A percentile compares a stretch with the other conserved stretches of the same genome.
Conservation (phyloP, 768 basidiomycete genomes). For the Kondoa subrosea region DNA sequence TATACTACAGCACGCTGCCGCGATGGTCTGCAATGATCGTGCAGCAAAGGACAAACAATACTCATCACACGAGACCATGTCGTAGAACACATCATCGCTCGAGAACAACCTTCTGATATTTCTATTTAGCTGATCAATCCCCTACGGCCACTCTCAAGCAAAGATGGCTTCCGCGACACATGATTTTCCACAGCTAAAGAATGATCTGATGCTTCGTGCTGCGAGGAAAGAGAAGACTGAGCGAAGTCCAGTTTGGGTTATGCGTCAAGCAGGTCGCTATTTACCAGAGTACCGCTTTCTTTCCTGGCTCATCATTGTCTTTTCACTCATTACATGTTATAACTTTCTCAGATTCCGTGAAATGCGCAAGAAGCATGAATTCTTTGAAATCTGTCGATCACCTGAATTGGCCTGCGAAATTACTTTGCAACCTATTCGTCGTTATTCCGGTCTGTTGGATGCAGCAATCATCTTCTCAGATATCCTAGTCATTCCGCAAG, state of each 20-base stretch:
- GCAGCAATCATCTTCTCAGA: constrained; percentile 97
- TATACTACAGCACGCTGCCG: too few relatives aligned
- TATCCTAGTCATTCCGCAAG: constrained; percentile 93
- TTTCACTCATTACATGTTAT: background rate
- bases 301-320: background rate
- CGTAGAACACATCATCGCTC: too few relatives aligned
- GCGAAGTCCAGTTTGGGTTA: constrained; percentile 92
- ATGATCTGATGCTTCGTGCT: constrained; percentile 76
- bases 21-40: too few relatives aligned
- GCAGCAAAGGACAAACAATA: too few relatives aligned
- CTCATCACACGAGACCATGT: too few relatives aligned
- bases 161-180: background rate
- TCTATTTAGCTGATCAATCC: too few relatives aligned
- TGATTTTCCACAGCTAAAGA: constrained; percentile 39
- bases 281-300: constrained; percentile 44
- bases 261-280: constrained; percentile 92
- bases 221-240: constrained; percentile 71
- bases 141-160: background rate
- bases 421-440: constrained; percentile 82
- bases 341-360: constrained; percentile 56
- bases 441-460: constrained; percentile 71
- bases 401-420: constrained; percentile 76
- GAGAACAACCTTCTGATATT: too few relatives aligned
- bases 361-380: constrained; percentile 68
- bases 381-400: constrained; percentile 87